Conservation (phyloP, 1,284 basidiomycete species). For the Fomitopsis betulina region DNA sequence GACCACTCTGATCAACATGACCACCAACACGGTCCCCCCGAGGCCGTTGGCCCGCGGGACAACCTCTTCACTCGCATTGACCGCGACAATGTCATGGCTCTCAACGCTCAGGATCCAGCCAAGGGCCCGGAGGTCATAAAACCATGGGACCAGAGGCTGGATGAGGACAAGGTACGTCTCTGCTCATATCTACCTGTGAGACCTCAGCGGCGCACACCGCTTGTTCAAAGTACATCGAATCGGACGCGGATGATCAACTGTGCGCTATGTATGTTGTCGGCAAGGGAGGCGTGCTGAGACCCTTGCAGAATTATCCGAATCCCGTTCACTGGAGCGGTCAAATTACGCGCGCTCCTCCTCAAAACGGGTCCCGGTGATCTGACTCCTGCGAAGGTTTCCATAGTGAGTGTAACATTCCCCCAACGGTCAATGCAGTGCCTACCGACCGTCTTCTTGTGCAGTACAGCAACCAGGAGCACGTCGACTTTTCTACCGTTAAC, state of each 20-base stretch:
- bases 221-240: slow-evolving; percentile 61
- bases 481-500: slow-evolving; percentile 74
- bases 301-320: slow-evolving; percentile 65
- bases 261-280: slow-evolving; percentile 29
- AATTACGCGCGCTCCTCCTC: slow-evolving; percentile 66
- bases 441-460: slow-evolving; percentile 21
- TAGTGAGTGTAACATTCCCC: slow-evolving; percentile 43
- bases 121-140: slow-evolving; percentile 59
- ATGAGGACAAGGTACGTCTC: slow-evolving; percentile 53
- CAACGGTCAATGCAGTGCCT: background rate
- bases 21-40: slow-evolving; percentile 30
- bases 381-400: slow-evolving; percentile 60
- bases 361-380: slow-evolving; percentile 71
- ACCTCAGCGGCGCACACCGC: slow-evolving; percentile 1
- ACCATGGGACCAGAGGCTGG: slow-evolving; percentile 68
- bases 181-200: background rate
- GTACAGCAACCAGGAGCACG: slow-evolving; percentile 65
- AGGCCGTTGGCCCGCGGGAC: slow-evolving; percentile 56
- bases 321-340: slow-evolving; percentile 78
- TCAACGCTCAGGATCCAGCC: slow-evolving; percentile 49
- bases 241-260: slow-evolving; percentile 83
- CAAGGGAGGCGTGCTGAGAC: background rate
- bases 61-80: slow-evolving; percentile 70
- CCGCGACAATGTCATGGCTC: slow-evolving; percentile 62
- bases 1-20: slow-evolving; percentile 52